A percentile compares a stretch with the other conserved stretches of the same genome.
Conservation (phyloP, 768 basidiomycete species). For the Boletus rex-veris region DNA sequence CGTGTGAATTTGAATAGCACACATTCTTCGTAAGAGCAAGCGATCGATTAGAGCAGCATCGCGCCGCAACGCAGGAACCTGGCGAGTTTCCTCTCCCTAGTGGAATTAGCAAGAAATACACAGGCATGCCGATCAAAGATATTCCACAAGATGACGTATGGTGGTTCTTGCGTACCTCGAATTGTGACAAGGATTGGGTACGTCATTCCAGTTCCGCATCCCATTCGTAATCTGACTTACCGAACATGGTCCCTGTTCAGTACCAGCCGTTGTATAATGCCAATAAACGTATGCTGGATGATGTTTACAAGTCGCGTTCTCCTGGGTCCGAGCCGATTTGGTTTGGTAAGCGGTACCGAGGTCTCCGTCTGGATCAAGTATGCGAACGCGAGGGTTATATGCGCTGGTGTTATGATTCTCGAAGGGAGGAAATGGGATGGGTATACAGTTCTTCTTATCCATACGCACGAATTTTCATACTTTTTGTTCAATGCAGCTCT, state of each 20-base stretch:
- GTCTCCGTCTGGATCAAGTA: slow-evolving; percentile 13
- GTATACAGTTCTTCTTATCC: slow-evolving; percentile 1
- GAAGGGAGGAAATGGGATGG: not conserved
- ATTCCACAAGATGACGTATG: slow-evolving; percentile 17
- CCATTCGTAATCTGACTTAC: not conserved
- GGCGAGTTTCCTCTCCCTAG: slow-evolving; percentile 7
- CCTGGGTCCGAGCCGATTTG: slow-evolving; percentile 23
- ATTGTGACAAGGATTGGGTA: slow-evolving; percentile 4
- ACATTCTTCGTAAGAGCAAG: slow-evolving; percentile 1
- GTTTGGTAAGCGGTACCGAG: slow-evolving; percentile 18
- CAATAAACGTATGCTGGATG: slow-evolving; percentile 13
- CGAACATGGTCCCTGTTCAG: not conserved
- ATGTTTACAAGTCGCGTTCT: slow-evolving; percentile 11
- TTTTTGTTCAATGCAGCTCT: not conserved
- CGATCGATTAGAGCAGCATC: slow-evolving; percentile 9
- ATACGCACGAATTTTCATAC: not conserved
- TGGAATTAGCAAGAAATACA: not conserved
- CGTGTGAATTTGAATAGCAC: slow-evolving; percentile 1
- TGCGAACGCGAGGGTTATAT: slow-evolving; percentile 4
- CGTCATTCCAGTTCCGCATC: not conserved
- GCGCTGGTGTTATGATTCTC: slow-evolving; percentile 9
- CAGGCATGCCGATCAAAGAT: slow-evolving; percentile 6
- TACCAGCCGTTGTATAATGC: slow-evolving; percentile 14
- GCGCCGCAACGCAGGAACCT: not conserved
- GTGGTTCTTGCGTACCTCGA: slow-evolving; percentile 7